Evolutionary conservation across 1,284 basidiomycete species (phyloP).

Genomic region (Leccinum pallidistipes): DNA sequence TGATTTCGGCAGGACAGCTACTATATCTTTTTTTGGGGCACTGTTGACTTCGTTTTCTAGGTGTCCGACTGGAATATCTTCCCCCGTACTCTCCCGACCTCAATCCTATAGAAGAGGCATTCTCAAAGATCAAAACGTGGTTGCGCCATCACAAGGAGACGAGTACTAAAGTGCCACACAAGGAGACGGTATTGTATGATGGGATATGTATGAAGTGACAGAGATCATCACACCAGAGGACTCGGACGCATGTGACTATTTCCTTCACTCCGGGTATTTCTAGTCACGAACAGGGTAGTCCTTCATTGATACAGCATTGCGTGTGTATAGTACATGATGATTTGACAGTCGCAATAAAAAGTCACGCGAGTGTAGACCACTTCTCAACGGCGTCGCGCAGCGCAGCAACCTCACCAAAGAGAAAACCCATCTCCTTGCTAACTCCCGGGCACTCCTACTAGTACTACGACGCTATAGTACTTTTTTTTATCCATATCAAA

Average conservation of each 20-base stretch:
- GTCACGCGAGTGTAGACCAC: neutral
- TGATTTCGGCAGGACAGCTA: neutral
- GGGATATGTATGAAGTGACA: neutral
- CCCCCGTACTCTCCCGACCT: conserved; percentile 1
- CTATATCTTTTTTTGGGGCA: neutral
- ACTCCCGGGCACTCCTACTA: no score
- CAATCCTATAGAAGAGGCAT: conserved; percentile 1
- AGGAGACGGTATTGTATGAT: neutral
- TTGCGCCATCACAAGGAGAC: neutral
- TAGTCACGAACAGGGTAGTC: neutral
- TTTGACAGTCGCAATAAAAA: neutral
- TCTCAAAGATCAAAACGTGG: neutral
- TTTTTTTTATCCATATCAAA: no score
- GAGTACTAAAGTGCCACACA: neutral
- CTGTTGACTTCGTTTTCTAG: neutral
- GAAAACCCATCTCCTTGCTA: neutral
- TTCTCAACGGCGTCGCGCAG: neutral
- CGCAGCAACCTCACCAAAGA: neutral
- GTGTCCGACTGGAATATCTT: neutral
- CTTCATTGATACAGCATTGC: neutral
- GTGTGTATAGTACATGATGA: neutral
- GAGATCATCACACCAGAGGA: conserved; percentile 1
- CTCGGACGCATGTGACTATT: neutral
- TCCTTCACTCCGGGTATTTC: neutral
- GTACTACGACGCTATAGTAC: no score